Conservation (phyloP, 2,329 filamentous ascomycete species). For the Aspergillus sp. region DNA sequence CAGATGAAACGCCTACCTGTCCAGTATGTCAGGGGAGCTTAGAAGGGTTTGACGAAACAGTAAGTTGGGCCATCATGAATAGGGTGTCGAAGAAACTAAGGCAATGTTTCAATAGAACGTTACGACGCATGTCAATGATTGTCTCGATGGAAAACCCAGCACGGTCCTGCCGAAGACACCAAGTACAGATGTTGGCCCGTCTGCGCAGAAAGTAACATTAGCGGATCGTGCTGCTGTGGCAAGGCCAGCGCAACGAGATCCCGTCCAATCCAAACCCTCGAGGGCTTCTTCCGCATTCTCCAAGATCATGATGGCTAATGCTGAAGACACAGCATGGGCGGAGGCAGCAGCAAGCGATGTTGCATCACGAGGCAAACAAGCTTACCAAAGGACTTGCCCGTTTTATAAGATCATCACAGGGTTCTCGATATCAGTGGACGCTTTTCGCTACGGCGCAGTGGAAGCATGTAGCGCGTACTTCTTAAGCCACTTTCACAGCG, state of each 20-base stretch:
- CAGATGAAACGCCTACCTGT: constrained; percentile 51
- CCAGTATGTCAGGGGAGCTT: constrained; percentile 75
- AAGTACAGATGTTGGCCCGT: constrained; percentile 15
- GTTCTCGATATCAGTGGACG: constrained; percentile 90
- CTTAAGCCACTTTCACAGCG: constrained; percentile 95
- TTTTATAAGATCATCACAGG: constrained; percentile 99
- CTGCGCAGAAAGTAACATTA: constrained; percentile 45
- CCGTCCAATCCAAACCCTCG: constrained; percentile 58
- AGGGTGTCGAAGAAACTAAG: background rate
- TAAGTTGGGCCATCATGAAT: constrained; percentile 21
- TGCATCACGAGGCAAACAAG: constrained; percentile 76
- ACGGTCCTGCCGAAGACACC: constrained; percentile 46
- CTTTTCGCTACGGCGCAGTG: constrained; percentile 91
- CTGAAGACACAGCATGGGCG: constrained; percentile 87
- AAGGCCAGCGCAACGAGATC: constrained; percentile 77
- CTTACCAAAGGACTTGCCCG: constrained; percentile 86
- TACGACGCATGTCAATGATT: constrained; percentile 82
- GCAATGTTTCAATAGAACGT: constrained; percentile 60
- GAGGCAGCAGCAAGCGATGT: constrained; percentile 77
- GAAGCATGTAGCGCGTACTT: constrained; percentile 94
- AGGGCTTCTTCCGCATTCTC: constrained; percentile 72
- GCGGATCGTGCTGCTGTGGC: constrained; percentile 70
- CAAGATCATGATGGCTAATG: constrained; percentile 88
- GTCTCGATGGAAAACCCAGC: constrained; percentile 77
- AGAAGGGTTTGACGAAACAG: constrained; percentile 52